phyloP scores from a whole-genome alignment of 2,329 filamentous ascomycete species.

The Aureobasidium sp. region DNA sequence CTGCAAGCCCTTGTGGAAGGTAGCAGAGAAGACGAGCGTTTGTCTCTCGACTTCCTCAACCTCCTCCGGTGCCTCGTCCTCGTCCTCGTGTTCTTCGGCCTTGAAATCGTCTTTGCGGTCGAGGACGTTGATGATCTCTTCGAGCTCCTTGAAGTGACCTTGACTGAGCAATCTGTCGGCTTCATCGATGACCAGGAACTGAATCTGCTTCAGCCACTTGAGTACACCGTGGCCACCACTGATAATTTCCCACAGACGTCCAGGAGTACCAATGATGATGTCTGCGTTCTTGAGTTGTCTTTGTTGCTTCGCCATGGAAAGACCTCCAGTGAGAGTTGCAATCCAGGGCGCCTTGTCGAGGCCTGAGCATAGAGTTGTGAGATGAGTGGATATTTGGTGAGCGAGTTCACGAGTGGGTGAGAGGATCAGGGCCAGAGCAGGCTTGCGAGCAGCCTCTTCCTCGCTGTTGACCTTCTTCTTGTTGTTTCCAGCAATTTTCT shows the following conservation, averaged over 20 bases:
- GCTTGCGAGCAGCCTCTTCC: slow-evolving; percentile 22
- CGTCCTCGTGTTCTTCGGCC: slow-evolving; percentile 42
- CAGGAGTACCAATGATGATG: slow-evolving; percentile 80
- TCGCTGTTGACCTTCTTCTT: slow-evolving; percentile 17
- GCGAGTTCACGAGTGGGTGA: slow-evolving; percentile 90
- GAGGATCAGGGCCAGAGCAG: slow-evolving; percentile 67
- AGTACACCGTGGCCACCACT: slow-evolving; percentile 64
- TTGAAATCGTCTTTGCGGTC: slow-evolving; percentile 47
- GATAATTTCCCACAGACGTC: slow-evolving; percentile 88
- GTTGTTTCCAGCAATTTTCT: slow-evolving; percentile 21
- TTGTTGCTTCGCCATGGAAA: slow-evolving; percentile 93
- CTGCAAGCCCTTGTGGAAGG: slow-evolving; percentile 84
- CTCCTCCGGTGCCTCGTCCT: slow-evolving; percentile 20
- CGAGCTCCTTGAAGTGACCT: slow-evolving; percentile 89
- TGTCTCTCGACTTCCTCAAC: slow-evolving; percentile 43
- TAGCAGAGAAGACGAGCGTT: slow-evolving; percentile 93
- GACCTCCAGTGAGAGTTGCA: slow-evolving; percentile 82
- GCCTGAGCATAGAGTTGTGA: slow-evolving; percentile 62
- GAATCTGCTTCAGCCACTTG: slow-evolving; percentile 59
- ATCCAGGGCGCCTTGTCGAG: slow-evolving; percentile 51
- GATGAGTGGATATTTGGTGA: slow-evolving; percentile 79
- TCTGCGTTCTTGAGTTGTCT: slow-evolving; percentile 75
- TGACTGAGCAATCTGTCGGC: slow-evolving; percentile 86
- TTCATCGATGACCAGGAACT: slow-evolving; percentile 86
- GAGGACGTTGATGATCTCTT: slow-evolving; percentile 74